Evolutionary conservation across 805 yeast species (phyloP).

Genomic region (Saturnispora quitensis): DNA sequence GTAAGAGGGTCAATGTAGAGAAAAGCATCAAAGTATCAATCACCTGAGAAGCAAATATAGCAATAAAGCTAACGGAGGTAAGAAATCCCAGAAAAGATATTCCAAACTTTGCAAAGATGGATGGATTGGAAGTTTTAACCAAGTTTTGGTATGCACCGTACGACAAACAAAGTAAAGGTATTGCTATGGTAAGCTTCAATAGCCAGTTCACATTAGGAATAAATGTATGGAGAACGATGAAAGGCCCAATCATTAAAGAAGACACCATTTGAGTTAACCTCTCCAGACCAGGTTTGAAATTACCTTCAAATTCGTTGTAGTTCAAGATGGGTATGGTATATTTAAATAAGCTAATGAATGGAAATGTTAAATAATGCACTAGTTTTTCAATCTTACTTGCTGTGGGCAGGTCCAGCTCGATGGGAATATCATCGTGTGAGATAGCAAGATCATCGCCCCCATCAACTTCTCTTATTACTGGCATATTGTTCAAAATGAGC

Average conservation of each 20-base stretch:
- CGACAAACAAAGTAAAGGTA: conserved; percentile 10
- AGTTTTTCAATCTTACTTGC: conserved; percentile 4
- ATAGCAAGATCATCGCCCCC: not conserved
- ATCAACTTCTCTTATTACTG: conserved; percentile 11
- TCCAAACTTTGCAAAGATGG: conserved; percentile 17
- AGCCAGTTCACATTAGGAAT: conserved; percentile 8
- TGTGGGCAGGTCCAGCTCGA: conserved; percentile 4
- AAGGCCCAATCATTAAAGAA: conserved; percentile 17
- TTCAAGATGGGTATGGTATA: conserved; percentile 21
- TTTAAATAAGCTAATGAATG: conserved; percentile 16
- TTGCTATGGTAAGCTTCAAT: not conserved
- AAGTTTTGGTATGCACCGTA: conserved; percentile 17
- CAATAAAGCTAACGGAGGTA: conserved; percentile 58
- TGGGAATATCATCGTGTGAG: conserved; percentile 4
- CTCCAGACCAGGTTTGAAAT: conserved; percentile 16
- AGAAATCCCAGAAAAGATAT: conserved; percentile 52
- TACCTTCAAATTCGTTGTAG: conserved; percentile 15
- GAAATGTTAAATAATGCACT: conserved; percentile 13
- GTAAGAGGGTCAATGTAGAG: conserved; percentile 48
- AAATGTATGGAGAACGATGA: conserved; percentile 17
- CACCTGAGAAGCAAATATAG: conserved; percentile 60
- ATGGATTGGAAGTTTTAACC: conserved; percentile 14
- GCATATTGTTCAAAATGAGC: conserved; percentile 8
- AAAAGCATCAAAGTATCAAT: conserved; percentile 54
- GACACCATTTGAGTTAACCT: conserved; percentile 14